These are phyloP conservation scores for Claviceps citrina DNA, from an alignment of 2,329 filamentous ascomycete genomes.

Conservation along the genomic window DNA sequence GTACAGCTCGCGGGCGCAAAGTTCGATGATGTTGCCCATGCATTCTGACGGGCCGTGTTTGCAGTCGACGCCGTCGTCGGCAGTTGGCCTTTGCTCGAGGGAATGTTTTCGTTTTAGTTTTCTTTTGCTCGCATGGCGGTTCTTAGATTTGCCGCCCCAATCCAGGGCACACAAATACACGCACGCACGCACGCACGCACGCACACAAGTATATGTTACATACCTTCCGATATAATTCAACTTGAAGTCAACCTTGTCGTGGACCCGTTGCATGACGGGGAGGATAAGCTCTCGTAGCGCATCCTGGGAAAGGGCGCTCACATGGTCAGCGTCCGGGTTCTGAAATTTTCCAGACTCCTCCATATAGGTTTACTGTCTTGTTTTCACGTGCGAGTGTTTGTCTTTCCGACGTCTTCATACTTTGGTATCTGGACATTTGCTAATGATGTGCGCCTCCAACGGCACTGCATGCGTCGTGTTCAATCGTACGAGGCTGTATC, in stretches of 20 bases:
- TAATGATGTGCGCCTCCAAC: constrained; percentile 91
- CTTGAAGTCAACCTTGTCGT: constrained; percentile 77
- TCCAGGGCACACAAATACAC: no score
- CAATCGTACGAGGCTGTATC: not conserved
- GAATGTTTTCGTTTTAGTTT: not conserved
- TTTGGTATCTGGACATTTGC: constrained; percentile 84
- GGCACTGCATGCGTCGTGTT: constrained; percentile 40
- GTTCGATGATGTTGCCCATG: constrained; percentile 84
- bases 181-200: no score
- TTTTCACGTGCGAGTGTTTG: no score
- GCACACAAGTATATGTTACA: no score
- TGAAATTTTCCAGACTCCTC: no score
- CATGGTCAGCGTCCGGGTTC: not conserved
- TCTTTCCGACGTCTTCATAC: constrained; percentile 18
- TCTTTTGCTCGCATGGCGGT: no score
- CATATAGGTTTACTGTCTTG: no score
- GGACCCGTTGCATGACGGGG: constrained; percentile 69
- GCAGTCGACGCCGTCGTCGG: constrained; percentile 73
- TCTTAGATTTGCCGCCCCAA: no score
- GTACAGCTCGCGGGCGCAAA: constrained; percentile 74
- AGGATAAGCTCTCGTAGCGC: constrained; percentile 70
- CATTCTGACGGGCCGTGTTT: constrained; percentile 81
- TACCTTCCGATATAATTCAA: constrained; percentile 80
- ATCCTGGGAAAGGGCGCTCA: constrained; percentile 29
- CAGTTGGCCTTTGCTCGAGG: constrained; percentile 40